phyloP scores from a whole-genome alignment of 768 basidiomycete species.

The Hericium erinaceus region DNA sequence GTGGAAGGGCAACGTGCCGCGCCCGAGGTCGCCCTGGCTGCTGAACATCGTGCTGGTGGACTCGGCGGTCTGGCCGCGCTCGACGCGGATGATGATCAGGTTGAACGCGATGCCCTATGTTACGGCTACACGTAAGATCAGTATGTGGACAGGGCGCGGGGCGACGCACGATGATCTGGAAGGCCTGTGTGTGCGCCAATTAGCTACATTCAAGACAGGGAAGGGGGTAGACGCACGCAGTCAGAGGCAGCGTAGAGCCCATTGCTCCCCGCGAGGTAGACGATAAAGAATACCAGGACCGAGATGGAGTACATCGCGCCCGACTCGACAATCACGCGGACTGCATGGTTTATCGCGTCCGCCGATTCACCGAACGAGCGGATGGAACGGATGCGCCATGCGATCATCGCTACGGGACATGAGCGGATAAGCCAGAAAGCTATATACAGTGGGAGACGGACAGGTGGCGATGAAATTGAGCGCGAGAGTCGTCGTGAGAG shows the following conservation, averaged over 20 bases:
- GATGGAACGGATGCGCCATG: background rate
- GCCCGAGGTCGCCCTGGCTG: too few species aligned
- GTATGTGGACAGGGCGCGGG: too few species aligned
- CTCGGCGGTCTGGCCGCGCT: constrained; percentile 7
- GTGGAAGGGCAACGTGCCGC: too few species aligned
- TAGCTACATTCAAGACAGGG: background rate
- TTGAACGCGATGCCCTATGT: constrained; percentile 19
- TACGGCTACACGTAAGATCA: too few species aligned
- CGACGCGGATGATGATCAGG: constrained; percentile 22
- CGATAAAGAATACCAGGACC: constrained; percentile 15
- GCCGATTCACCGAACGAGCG: too few species aligned
- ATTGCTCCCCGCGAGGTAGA: constrained; percentile 16
- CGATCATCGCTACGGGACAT: background rate
- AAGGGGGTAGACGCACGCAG: constrained; percentile 9
- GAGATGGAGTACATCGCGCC: constrained; percentile 20
- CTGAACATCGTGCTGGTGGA: too few species aligned
- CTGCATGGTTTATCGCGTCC: too few species aligned
- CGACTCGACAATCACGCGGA: constrained; percentile 19
- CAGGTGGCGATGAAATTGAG: background rate
- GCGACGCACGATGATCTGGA: background rate
- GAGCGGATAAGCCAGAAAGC: too few species aligned
- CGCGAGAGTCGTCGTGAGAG: background rate
- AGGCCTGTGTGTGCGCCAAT: background rate
- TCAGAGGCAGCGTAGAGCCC: constrained; percentile 17
- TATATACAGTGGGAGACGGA: background rate